Conservation (phyloP, 2,329 filamentous ascomycete genomes). For the Trichoderma hamatum region DNA sequence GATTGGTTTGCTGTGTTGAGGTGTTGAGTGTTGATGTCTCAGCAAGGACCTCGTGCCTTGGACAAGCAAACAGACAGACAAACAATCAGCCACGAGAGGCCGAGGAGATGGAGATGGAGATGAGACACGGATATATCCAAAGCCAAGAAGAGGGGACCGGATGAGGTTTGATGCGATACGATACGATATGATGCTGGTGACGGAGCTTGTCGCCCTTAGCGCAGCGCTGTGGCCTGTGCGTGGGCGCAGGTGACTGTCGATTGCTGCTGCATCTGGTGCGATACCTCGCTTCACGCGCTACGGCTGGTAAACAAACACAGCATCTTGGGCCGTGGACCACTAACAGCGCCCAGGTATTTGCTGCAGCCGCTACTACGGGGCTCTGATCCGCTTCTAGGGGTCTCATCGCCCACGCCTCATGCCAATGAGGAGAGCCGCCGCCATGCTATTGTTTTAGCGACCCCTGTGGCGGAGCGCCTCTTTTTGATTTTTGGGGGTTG, state of each 20-base stretch:
- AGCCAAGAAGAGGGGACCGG: background rate
- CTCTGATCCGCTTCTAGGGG: background rate
- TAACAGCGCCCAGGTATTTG: background rate
- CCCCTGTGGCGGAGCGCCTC: constrained; percentile 8
- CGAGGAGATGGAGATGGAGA: background rate
- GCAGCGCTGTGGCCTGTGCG: constrained; percentile 24
- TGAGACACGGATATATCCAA: background rate
- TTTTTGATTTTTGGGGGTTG: background rate
- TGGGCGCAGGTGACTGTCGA: constrained; percentile 23
- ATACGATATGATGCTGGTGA: background rate
- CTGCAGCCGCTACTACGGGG: constrained; percentile 5
- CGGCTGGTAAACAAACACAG: background rate
- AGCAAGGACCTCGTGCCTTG: background rate
- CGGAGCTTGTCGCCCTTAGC: background rate
- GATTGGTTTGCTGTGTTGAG: background rate
- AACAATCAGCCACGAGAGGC: background rate
- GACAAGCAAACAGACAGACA: background rate
- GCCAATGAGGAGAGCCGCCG: constrained; percentile 11
- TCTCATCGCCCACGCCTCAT: background rate
- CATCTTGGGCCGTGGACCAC: background rate
- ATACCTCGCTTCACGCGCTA: background rate
- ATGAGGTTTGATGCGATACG: background rate
- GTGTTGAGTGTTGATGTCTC: background rate
- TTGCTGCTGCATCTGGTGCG: constrained; percentile 6
- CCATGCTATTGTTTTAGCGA: background rate